Percentiles rank a stretch among this genome's conserved stretches.
phyloP scores from a whole-genome alignment of 2,329 filamentous ascomycete species.

The Hymenoscyphus scutula region DNA sequence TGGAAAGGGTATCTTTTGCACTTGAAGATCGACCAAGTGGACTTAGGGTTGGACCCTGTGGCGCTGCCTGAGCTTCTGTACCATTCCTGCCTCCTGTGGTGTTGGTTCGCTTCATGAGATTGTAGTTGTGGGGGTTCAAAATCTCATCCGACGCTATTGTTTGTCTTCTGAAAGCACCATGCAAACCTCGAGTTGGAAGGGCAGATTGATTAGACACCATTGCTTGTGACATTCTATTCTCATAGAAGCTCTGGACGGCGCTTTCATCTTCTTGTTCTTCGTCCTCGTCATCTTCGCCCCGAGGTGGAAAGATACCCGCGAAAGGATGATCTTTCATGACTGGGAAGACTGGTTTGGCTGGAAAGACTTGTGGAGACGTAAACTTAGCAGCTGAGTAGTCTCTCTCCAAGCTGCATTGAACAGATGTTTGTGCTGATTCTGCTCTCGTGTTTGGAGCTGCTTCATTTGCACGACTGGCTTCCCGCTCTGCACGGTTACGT shows the following conservation, averaged over 20 bases:
- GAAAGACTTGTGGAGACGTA: background rate
- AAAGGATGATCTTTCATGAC: background rate
- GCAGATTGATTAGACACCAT: too few relatives aligned
- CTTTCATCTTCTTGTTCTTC: background rate
- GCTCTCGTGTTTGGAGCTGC: background rate
- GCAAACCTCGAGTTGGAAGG: background rate
- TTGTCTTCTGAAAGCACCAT: constrained; percentile 16
- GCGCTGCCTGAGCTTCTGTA: background rate
- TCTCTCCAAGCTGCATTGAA: background rate
- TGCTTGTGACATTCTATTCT: background rate
- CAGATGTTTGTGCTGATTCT: background rate
- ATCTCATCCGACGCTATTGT: background rate
- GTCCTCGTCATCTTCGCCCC: background rate
- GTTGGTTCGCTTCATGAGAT: background rate
- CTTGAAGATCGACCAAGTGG: background rate
- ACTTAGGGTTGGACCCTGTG: too few relatives aligned
- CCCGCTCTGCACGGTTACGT: background rate
- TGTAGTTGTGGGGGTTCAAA: background rate
- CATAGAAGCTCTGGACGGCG: background rate
- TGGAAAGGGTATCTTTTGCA: background rate
- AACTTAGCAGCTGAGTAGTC: background rate
- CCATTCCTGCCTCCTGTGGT: background rate
- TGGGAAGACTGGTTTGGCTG: background rate
- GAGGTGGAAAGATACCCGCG: background rate
- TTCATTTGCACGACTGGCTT: background rate